Evolutionary conservation across 1,284 basidiomycete species (phyloP).

Genomic region (Irpex lacteus): DNA sequence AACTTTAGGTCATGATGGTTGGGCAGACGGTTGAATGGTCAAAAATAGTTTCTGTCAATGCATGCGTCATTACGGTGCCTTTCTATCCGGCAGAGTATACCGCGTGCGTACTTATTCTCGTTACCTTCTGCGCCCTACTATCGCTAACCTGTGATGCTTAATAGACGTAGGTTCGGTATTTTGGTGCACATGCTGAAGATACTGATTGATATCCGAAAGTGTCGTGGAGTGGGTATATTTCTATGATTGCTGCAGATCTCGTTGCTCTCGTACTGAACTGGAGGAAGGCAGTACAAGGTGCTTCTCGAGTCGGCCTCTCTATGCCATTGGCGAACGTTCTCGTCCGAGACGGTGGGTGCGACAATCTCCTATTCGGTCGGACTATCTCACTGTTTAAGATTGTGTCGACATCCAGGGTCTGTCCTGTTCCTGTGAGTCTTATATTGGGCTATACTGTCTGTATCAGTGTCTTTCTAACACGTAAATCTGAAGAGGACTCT

Average conservation of each 20-base stretch:
- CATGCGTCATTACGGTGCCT: too few relatives aligned
- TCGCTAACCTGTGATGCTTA: background rate
- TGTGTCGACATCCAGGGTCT: background rate
- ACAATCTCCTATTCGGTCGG: background rate
- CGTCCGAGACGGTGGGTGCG: background rate
- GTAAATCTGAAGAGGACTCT: background rate
- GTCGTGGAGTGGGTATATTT: background rate
- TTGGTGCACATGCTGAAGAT: background rate
- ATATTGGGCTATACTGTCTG: background rate
- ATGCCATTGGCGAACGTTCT: background rate
- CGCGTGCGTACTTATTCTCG: too few relatives aligned
- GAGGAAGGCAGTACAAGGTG: background rate
- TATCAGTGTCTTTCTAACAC: background rate
- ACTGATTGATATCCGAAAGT: background rate
- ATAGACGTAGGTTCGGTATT: background rate
- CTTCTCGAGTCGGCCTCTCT: background rate
- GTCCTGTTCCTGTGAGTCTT: background rate
- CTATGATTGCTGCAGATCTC: background rate
- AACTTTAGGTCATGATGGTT: too few relatives aligned
- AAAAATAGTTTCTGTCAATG: too few relatives aligned
- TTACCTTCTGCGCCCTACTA: background rate
- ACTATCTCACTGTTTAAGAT: too few relatives aligned
- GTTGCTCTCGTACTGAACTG: background rate
- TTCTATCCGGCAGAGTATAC: too few relatives aligned
- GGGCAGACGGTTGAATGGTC: too few relatives aligned